Conservation (phyloP, 2,329 filamentous ascomycete species). For the Trichoderma koningii region DNA sequence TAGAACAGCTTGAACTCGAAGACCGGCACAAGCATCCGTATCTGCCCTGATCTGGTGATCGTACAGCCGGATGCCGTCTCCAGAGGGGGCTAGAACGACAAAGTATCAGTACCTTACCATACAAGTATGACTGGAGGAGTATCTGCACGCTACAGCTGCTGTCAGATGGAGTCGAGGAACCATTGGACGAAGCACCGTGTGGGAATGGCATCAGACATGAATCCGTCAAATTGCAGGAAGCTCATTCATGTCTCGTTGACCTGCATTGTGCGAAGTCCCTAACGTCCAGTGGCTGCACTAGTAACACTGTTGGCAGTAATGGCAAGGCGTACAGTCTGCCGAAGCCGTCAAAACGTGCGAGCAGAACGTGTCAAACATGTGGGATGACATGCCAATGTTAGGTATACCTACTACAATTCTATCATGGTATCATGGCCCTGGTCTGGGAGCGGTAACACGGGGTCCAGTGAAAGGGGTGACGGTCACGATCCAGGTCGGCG, state of each 20-base stretch:
- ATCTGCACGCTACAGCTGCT: not conserved
- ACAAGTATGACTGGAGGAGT: not conserved
- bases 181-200: constrained; percentile 3
- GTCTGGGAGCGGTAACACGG: not conserved
- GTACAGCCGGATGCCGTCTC: no score
- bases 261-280: constrained; percentile 11
- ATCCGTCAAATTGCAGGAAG: constrained; percentile 15
- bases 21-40: no score
- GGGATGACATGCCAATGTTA: no score
- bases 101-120: no score
- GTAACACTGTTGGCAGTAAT: no score
- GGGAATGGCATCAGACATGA: constrained; percentile 11
- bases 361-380: no score
- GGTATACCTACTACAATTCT: no score
- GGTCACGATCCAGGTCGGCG: not conserved
- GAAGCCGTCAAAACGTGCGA: no score
- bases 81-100: no score
- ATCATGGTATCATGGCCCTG: no score
- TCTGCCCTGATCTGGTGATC: no score
- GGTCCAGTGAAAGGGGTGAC: not conserved
- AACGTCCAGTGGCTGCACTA: not conserved
- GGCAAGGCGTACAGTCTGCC: not conserved
- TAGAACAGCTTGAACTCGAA: no score
- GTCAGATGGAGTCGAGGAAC: constrained; percentile 15
- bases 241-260: constrained; percentile 7